These are phyloP conservation scores for Dacryopinax primogenitus DNA, from an alignment of 768 basidiomycete genomes.

Conservation along the genomic window DNA sequence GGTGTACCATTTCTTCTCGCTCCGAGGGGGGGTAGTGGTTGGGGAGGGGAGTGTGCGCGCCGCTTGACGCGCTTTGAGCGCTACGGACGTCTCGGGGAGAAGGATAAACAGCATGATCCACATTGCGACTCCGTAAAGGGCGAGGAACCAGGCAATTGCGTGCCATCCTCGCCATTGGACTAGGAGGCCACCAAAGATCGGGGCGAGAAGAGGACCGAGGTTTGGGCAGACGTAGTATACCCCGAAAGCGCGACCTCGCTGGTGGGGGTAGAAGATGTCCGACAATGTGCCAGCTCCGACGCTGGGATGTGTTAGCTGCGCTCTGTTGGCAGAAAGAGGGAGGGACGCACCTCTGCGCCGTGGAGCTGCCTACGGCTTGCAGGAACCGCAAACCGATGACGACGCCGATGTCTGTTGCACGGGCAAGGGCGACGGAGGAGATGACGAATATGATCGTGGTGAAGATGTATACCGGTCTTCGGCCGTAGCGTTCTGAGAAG, in stretches of 20 bases:
- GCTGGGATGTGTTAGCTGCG: neutral
- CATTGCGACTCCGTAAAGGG: slow-evolving; percentile 13
- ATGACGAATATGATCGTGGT: neutral
- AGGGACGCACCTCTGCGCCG: slow-evolving; percentile 13
- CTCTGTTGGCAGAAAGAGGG: neutral
- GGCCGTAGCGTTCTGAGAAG: slow-evolving; percentile 3
- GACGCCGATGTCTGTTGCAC: slow-evolving; percentile 8
- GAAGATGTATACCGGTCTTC: slow-evolving; percentile 4
- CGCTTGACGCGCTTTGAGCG: slow-evolving; percentile 14
- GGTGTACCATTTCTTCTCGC: neutral
- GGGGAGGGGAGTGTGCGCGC: slow-evolving; percentile 3
- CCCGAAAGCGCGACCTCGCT: slow-evolving; percentile 13
- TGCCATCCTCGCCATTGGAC: slow-evolving; percentile 15
- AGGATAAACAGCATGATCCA: slow-evolving; percentile 13
- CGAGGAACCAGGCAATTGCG: slow-evolving; percentile 15
- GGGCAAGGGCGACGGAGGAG: slow-evolving; percentile 11
- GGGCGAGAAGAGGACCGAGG: neutral
- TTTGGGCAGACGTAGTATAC: neutral
- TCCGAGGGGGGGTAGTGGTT: neutral
- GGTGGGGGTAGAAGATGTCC: slow-evolving; percentile 15
- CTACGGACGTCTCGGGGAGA: slow-evolving; percentile 16
- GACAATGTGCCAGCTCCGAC: slow-evolving; percentile 13
- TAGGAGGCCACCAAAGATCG: slow-evolving; percentile 14
- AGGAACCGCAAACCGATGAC: slow-evolving; percentile 13
- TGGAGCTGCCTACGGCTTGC: slow-evolving; percentile 15